Base-by-base conservation (phyloP, 2,329 filamentous ascomycete species). In the Fusarium sp. region DNA sequence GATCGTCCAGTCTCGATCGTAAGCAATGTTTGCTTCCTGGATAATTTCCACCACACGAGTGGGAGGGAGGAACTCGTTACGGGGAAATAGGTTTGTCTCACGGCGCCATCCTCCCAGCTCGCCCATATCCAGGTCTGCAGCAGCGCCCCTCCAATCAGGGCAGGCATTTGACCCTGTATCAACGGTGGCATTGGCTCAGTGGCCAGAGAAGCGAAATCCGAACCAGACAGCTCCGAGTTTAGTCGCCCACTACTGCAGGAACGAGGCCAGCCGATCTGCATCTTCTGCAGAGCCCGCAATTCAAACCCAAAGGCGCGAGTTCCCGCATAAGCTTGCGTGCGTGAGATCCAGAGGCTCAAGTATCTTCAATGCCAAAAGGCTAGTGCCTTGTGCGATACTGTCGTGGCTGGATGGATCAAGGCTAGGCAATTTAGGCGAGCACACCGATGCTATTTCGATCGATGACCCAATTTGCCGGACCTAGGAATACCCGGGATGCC, bases 161-260 rank as follows among this genome's bases (percentile, higher is more conserved):
- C 14, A 50, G 20, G 27, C 42, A 11, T 18, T 33, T 61, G 27
- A n/a, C 14, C n/a, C 58, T 27, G n/a, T 45, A 45, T 31, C 16
- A 20, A 42, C 36, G 8, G 35, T 13, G 36, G 57, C 27, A 25
- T 33, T 33, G 18, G 25, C 27, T 42, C 42, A 20, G 27, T 25
- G 50, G 63, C 47, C 61, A 63, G 36, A 36, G 25, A 57, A 71
- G 40, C 59, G 69, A 71, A 40, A 52, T 65, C 42, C 40, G 62
- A 63, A 52, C 66, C 71, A 74, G 62, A 68, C 56, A 59, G 62
- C 50, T 65, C 68, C 38, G 66, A 69, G 76, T 58, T 60, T 75
- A 76, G 76, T 70, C 56, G 61, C 35, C 65, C 63, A 71, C 75
- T 78, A 78, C 76, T 78, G 76, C 76, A 78, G 76, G 76, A 78